Conservation (phyloP, 768 basidiomycete genomes). For the Russula vinacea region DNA sequence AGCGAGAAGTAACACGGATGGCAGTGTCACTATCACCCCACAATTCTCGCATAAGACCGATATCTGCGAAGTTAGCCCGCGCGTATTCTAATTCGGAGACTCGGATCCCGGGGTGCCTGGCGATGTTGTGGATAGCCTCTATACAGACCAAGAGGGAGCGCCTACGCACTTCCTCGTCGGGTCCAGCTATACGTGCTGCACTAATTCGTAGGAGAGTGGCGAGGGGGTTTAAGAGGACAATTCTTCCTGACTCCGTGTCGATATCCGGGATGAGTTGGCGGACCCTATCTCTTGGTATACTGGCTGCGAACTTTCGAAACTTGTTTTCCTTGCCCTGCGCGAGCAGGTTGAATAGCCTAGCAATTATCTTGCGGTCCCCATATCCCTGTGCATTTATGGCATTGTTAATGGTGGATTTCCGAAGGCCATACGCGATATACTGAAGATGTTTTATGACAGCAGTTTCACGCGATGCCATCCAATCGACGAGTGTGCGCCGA, state of each 20-base stretch:
- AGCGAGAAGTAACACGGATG: not conserved
- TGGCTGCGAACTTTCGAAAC: not conserved
- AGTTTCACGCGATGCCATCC: too few species aligned
- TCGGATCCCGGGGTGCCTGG: not conserved
- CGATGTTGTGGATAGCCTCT: not conserved
- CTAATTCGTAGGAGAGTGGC: not conserved
- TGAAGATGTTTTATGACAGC: too few species aligned
- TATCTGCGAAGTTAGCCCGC: not conserved
- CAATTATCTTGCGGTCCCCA: not conserved
- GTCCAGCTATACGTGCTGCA: too few species aligned
- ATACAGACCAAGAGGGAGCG: not conserved
- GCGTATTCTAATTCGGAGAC: too few species aligned
- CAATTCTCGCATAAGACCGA: not conserved
- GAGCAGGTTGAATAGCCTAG: not conserved
- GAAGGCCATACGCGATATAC: not conserved
- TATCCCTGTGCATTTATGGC: not conserved
- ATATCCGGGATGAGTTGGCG: not conserved
- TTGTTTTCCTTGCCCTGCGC: not conserved
- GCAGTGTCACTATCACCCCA: not conserved
- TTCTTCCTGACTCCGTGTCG: not conserved
- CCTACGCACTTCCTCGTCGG: not conserved
- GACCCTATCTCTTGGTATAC: not conserved
- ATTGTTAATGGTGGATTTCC: not conserved
- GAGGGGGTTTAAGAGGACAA: not conserved
- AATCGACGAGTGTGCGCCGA: too few species aligned